phyloP scores from a whole-genome alignment of 1,139 yeast species.

The Torulaspora pretoriensis region DNA sequence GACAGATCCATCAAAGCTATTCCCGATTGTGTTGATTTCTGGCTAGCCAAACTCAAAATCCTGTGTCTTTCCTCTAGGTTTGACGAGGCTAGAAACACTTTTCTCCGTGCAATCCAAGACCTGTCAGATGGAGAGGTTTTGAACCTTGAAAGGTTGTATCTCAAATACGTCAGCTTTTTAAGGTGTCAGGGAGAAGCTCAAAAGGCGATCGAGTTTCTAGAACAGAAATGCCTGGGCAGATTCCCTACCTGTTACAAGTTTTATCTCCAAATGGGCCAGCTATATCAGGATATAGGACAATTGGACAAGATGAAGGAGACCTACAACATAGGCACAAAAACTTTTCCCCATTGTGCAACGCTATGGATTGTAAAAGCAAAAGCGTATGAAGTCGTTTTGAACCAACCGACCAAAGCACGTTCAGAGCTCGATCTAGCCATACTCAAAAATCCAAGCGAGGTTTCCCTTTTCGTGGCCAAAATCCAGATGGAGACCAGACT shows the following conservation, averaged over 20 bases:
- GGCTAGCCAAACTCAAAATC: constrained; percentile 69
- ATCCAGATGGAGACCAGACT: constrained; percentile 54
- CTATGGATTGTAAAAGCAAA: constrained; percentile 58
- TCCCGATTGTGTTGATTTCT: constrained; percentile 51
- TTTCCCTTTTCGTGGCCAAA: constrained; percentile 54
- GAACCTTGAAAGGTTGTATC: constrained; percentile 52
- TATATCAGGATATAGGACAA: constrained; percentile 23
- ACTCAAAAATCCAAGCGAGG: constrained; percentile 47
- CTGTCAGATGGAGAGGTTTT: constrained; percentile 32
- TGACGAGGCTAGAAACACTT: constrained; percentile 43
- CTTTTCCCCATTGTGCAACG: constrained; percentile 42
- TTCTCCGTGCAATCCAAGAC: constrained; percentile 38
- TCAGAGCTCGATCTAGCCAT: constrained; percentile 70
- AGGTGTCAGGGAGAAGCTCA: constrained; percentile 40
- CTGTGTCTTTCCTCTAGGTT: constrained; percentile 45
- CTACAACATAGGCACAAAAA: constrained; percentile 48
- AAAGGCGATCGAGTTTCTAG: constrained; percentile 41
- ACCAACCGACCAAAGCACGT: constrained; percentile 56
- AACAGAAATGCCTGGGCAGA: constrained; percentile 40
- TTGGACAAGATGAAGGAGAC: constrained; percentile 45
- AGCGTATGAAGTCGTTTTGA: constrained; percentile 44
- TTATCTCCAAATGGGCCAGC: constrained; percentile 28
- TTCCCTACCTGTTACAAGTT: constrained; percentile 24
- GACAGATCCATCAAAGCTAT: constrained; percentile 43
- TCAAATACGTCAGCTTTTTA: constrained; percentile 56